A percentile compares a stretch with the other conserved stretches of the same genome.
phyloP scores from a whole-genome alignment of 768 basidiomycete genomes.

The Tylopilus balloui region DNA sequence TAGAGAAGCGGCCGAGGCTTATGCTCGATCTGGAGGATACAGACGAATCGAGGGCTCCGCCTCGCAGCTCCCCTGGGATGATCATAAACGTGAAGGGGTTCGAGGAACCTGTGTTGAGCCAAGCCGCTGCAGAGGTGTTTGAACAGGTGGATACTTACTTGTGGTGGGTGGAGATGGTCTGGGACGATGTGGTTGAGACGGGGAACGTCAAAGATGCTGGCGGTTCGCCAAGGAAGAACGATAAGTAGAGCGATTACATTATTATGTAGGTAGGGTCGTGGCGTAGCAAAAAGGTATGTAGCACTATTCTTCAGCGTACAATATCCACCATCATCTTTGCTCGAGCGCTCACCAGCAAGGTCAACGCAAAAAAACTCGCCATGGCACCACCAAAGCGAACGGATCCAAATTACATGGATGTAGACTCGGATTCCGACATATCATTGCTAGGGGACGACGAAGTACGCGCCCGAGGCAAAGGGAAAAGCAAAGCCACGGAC shows the following conservation, averaged over 20 bases:
- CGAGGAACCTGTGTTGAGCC: conserved; percentile 55
- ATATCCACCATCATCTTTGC: not conserved
- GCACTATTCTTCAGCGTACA: not conserved
- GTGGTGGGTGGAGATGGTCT: conserved; percentile 53
- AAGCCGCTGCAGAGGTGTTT: conserved; percentile 40
- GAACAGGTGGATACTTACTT: conserved; percentile 38
- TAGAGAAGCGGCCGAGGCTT: conserved; percentile 26
- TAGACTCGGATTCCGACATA: conserved; percentile 71
- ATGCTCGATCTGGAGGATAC: conserved; percentile 23
- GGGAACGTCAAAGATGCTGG: not conserved
- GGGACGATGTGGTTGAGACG: conserved; percentile 42
- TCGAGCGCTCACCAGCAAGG: too few relatives aligned
- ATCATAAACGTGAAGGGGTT: conserved; percentile 53
- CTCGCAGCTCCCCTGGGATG: not conserved
- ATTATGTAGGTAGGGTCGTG: not conserved
- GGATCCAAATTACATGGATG: conserved; percentile 43
- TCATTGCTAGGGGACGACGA: conserved; percentile 51
- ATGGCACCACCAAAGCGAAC: conserved; percentile 28
- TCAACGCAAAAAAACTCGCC: not conserved
- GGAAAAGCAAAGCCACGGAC: conserved; percentile 50
- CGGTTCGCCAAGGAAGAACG: not conserved
- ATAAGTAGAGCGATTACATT: not conserved
- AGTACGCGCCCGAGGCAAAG: conserved; percentile 51
- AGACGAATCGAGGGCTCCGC: conserved; percentile 6
- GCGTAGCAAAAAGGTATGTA: not conserved